phyloP scores from a whole-genome alignment of 495 filamentous ascomycete genomes.

The Penicillium goetzii region DNA sequence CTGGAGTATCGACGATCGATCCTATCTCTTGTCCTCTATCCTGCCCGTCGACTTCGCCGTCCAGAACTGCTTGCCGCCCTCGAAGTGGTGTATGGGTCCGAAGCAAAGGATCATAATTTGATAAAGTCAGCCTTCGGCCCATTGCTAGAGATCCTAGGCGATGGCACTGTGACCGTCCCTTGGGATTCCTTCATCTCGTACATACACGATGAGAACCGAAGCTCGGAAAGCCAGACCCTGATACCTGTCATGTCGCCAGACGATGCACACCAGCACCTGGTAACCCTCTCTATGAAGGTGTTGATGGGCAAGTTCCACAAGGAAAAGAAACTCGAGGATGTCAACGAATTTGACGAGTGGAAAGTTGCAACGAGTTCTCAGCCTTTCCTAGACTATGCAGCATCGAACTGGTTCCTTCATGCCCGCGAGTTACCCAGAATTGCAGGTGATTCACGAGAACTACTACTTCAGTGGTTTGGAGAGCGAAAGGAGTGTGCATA shows the following conservation, averaged over 20 bases:
- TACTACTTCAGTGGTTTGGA: neutral
- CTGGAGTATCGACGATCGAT: neutral
- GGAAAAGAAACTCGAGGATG: neutral
- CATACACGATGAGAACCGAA: conserved; percentile 3
- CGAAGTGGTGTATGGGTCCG: conserved; percentile 2
- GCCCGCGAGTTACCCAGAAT: neutral
- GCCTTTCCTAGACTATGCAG: conserved; percentile 2
- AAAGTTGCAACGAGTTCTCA: neutral
- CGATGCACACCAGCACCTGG: neutral
- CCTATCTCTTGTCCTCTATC: neutral
- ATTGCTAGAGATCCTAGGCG: neutral
- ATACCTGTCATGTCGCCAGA: neutral
- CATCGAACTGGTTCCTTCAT: conserved; percentile 6
- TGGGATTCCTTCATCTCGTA: neutral
- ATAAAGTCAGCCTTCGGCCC: conserved; percentile 4
- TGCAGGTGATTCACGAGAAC: neutral
- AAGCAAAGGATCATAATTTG: neutral
- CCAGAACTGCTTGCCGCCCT: neutral
- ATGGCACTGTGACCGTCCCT: neutral
- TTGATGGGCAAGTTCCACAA: neutral
- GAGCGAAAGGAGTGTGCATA: neutral
- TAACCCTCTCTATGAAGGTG: neutral
- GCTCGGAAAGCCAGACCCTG: neutral
- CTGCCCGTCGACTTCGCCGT: conserved; percentile 1
- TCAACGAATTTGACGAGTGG: neutral